phyloP scores from a whole-genome alignment of 2,329 filamentous ascomycete genomes.

The Colletotrichum viniferum region DNA sequence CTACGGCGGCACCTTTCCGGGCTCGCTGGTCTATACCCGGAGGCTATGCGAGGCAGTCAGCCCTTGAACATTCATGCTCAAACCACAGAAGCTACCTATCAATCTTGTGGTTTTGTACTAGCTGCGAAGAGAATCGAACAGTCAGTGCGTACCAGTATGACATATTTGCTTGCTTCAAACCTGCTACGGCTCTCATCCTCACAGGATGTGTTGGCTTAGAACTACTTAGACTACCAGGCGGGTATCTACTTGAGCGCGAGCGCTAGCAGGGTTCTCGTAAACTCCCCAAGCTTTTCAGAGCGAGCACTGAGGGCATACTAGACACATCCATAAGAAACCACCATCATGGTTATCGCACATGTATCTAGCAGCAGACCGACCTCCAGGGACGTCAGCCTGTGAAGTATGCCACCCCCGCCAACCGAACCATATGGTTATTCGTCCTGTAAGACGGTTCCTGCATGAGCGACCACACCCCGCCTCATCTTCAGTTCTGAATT shows the following conservation, averaged over 20 bases:
- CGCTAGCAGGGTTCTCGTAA: not conserved
- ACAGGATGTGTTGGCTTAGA: not conserved
- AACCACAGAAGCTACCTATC: not conserved
- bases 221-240: not conserved
- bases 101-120: not conserved
- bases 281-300: not conserved
- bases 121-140: not conserved
- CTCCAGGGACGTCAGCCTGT: not conserved
- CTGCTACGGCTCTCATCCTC: too few relatives aligned
- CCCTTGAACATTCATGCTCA: not conserved
- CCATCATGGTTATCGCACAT: not conserved
- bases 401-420: not conserved
- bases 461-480: not conserved
- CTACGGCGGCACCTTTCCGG: not conserved
- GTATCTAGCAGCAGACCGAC: not conserved
- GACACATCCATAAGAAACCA: not conserved
- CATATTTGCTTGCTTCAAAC: too few relatives aligned
- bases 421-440: not conserved
- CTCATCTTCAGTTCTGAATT: not conserved
- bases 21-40: accelerated
- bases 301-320: not conserved
- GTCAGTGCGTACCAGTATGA: not conserved
- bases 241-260: not conserved
- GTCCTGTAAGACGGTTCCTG: not conserved
- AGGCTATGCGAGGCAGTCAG: not conserved